A percentile compares a stretch with the other conserved stretches of the same genome.
Evolutionary conservation across 2,329 filamentous ascomycete species (phyloP).

Genomic region (Ophiostoma populinum): DNA sequence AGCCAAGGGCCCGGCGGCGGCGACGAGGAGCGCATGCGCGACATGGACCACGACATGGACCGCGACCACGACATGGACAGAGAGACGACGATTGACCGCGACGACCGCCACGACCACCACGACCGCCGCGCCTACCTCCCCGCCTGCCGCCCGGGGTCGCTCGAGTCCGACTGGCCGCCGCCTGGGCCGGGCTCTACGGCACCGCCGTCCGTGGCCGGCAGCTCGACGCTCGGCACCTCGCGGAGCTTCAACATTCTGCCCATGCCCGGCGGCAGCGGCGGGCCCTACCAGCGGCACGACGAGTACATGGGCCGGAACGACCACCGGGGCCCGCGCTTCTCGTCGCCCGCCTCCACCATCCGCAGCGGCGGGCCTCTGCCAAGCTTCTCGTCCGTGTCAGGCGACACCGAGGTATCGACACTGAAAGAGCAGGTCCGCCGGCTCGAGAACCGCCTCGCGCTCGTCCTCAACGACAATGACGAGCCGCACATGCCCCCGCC

Average conservation of each 20-base stretch:
- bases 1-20: slow-evolving; percentile 5
- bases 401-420: slow-evolving; percentile 18
- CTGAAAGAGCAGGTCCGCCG: slow-evolving; percentile 23
- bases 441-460: slow-evolving; percentile 26
- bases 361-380: slow-evolving; percentile 2
- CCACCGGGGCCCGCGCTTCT: neutral
- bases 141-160: slow-evolving; percentile 2
- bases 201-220: slow-evolving; percentile 34
- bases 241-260: slow-evolving; percentile 1
- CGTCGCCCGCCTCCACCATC: slow-evolving; percentile 4
- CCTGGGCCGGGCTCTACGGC: slow-evolving; percentile 21
- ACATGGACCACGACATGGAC: neutral
- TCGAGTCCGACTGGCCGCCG: slow-evolving; percentile 8
- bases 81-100: neutral
- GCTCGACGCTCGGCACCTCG: slow-evolving; percentile 14
- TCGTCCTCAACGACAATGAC: slow-evolving; percentile 11
- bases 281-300: slow-evolving; percentile 3
- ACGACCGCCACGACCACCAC: neutral
- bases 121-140: neutral
- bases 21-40: slow-evolving; percentile 1
- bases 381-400: slow-evolving; percentile 4
- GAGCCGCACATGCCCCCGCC: slow-evolving; percentile 1
- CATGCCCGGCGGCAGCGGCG: neutral
- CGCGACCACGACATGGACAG: neutral
- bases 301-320: slow-evolving; percentile 2